Percentiles rank a stretch among this genome's conserved stretches.
Conservation (phyloP, 1,139 yeast genomes). For the Entelexis paramagnoliae region DNA sequence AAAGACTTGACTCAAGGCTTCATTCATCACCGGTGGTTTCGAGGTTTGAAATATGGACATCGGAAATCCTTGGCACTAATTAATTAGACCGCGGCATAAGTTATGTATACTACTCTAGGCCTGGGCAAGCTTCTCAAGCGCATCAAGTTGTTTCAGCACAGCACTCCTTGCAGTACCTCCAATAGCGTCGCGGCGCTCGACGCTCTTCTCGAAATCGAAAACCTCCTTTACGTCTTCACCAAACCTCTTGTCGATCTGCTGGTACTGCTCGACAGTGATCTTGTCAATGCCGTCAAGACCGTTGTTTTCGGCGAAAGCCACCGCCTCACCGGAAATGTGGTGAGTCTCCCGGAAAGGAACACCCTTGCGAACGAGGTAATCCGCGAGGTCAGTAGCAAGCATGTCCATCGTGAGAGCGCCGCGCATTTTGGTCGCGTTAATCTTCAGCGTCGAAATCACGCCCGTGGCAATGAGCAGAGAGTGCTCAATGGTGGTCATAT, state of each 20-base stretch:
- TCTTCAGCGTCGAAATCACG: conserved; percentile 72
- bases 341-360: conserved; percentile 99
- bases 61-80: too few relatives aligned
- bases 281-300: conserved; percentile 69
- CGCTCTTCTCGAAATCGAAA: conserved; percentile 85
- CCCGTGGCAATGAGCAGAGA: conserved; percentile 93
- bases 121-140: conserved; percentile 23
- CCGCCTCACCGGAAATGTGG: conserved; percentile 97
- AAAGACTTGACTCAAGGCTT: too few relatives aligned
- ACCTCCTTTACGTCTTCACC: conserved; percentile 69
- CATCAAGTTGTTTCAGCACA: conserved; percentile 59
- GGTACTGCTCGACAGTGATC: conserved; percentile 63
- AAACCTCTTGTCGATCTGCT: conserved; percentile 70
- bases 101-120: not conserved
- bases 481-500: conserved; percentile 81
- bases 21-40: too few relatives aligned
- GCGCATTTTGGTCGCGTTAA: conserved; percentile 66
- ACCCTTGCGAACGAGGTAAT: conserved; percentile 91
- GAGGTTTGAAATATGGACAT: too few relatives aligned
- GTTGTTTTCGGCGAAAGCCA: conserved; percentile 72
- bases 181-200: conserved; percentile 89
- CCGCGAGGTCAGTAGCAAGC: conserved; percentile 98
- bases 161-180: conserved; percentile 96
- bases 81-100: too few relatives aligned
- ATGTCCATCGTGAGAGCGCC: conserved; percentile 93